Conservation (phyloP, 225 moss, liverwort and hornwort genomes). For the Sphagnum contortum region DNA sequence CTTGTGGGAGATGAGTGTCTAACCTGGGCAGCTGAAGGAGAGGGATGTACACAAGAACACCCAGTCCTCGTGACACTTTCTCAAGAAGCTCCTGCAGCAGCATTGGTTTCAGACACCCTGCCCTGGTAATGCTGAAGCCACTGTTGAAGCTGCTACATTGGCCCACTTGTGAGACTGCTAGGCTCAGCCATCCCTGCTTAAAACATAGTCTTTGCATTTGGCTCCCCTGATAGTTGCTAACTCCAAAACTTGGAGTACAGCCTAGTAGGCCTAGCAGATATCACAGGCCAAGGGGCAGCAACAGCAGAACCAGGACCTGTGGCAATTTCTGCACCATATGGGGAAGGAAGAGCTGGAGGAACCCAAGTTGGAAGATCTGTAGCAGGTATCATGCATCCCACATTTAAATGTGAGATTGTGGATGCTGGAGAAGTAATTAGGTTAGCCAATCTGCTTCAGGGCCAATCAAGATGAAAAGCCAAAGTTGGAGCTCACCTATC, state of each 20-base stretch:
- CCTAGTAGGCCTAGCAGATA: constrained; percentile 3
- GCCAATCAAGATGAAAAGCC: constrained; percentile 1
- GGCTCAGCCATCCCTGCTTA: constrained; percentile 8
- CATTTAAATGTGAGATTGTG: constrained; percentile 47
- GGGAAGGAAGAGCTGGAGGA: constrained; percentile 4
- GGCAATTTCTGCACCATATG: background rate
- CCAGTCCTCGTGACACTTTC: constrained; percentile 23
- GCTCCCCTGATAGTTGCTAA: constrained; percentile 14
- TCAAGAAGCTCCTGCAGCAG: constrained; percentile 56
- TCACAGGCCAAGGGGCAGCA: background rate
- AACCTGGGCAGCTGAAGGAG: constrained; percentile 14
- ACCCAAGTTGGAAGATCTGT: constrained; percentile 22
- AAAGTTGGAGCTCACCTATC: constrained; percentile 4
- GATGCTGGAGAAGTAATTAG: constrained; percentile 29
- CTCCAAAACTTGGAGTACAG: constrained; percentile 9
- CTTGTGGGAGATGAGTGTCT: constrained; percentile 22
- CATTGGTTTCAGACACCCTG: constrained; percentile 53
- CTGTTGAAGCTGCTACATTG: constrained; percentile 46
- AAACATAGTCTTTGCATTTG: too few relatives aligned
- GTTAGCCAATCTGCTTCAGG: constrained; percentile 36
- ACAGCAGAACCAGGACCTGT: background rate
- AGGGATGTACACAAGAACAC: constrained; percentile 11
- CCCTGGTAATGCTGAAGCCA: constrained; percentile 38
- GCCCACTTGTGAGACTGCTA: constrained; percentile 35
- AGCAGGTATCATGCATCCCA: constrained; percentile 50